Evolutionary conservation across 805 yeast species (phyloP), one percentile per base, ranked within the genome.

Genomic region (Candida chauliodis): DNA sequence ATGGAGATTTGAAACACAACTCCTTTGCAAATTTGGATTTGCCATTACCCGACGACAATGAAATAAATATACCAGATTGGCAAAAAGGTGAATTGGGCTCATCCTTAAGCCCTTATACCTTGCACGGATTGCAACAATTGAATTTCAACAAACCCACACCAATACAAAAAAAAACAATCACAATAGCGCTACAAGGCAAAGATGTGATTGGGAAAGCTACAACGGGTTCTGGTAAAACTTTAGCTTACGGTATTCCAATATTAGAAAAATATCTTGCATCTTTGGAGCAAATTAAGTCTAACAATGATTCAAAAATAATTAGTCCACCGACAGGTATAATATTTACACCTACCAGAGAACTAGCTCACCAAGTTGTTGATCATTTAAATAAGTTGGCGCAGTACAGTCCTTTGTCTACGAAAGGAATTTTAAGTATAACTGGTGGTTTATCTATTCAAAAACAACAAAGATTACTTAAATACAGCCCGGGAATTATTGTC

Each of bases 141-240:
- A 77, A 75, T 1, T 93, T 84, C 58, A 52, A 47, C 1, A 60
- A 66, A 16, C 99, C 99, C 8, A 90, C 98, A 0, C 85, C 81
- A 23, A 89, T 93, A 53, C 99, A 93, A 61, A 72, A 69, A 43
- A 64, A 66, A 41, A 70, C 91, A 8, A 81, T 93, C 38, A 96
- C 98, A 2, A 51, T 71, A 19, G 87, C 91, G 2, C 42, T 87
- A 10, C 67, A 70, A 20, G 95, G 90, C 5, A 72, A 70, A 24
- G 98, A 93, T 61, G 76, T 93, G 3, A 80, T 93, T 47, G 99
- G 99, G 39, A 93, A 91, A 55, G 99, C 99, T 11, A 83, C 93
- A 8, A 93, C 99, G 1, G 99, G 99, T 58, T 86, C 96, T 1
- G 99, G 99, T 71, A 93, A 93, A 57, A 93, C 99, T 0, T 67